Evolutionary conservation across 106 monocot species (phyloP).

Genomic region (Agapanthus africanus): DNA sequence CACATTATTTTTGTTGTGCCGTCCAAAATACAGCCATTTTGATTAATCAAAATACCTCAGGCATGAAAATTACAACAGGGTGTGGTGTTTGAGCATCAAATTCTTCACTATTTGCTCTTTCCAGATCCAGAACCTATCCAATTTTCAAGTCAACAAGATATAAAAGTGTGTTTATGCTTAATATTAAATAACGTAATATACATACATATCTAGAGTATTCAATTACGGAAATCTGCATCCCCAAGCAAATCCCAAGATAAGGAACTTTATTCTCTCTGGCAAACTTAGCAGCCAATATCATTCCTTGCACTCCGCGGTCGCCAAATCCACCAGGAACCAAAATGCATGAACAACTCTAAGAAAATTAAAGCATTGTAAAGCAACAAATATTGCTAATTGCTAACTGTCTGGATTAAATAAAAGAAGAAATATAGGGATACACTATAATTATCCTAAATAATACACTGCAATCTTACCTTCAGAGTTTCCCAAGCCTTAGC

Average conservation of each 20-base stretch:
- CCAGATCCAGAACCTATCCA: conserved; percentile 45
- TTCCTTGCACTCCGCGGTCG: conserved; percentile 74
- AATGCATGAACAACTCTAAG: conserved; percentile 64
- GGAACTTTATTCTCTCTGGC: conserved; percentile 77
- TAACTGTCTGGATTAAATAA: background rate
- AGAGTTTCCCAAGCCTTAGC: conserved; percentile 60
- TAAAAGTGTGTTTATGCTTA: background rate
- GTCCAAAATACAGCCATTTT: background rate
- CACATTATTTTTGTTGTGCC: background rate
- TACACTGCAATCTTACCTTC: conserved; percentile 24
- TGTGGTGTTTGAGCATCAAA: conserved; percentile 50
- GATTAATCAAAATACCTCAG: conserved; percentile 45
- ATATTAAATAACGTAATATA: background rate
- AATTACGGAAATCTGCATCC: conserved; percentile 89
- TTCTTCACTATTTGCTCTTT: conserved; percentile 77
- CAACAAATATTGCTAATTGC: background rate
- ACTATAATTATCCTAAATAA: background rate
- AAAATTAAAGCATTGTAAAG: conserved; percentile 10
- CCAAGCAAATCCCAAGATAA: conserved; percentile 81
- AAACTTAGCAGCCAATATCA: conserved; percentile 82
- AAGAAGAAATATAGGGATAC: background rate
- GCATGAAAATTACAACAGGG: conserved; percentile 73
- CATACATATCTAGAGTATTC: conserved; percentile 63
- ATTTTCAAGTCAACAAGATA: conserved; percentile 2
- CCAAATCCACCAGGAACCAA: conserved; percentile 81